phyloP scores from a whole-genome alignment of 371 early-diverging fungal species.

The Lichtheimia ramosa region DNA sequence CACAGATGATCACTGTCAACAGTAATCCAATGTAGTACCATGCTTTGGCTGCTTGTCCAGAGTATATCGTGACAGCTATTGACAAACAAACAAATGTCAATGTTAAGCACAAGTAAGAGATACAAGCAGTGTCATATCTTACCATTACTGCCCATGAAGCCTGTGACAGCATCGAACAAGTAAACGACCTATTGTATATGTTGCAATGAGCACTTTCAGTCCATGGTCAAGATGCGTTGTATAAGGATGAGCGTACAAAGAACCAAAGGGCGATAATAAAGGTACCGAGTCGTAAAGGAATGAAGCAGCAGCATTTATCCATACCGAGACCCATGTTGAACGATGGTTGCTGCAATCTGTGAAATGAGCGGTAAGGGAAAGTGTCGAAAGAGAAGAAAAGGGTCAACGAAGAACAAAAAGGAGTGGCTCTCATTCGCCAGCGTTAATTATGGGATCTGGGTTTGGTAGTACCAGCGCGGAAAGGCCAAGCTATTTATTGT shows the following conservation, averaged over 20 bases:
- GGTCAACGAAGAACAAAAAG: too few relatives aligned
- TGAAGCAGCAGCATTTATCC: constrained; percentile 51
- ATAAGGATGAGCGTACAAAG: constrained; percentile 28
- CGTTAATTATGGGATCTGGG: too few relatives aligned
- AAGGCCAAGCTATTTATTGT: too few relatives aligned
- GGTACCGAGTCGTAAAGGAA: constrained; percentile 45
- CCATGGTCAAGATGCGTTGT: not conserved
- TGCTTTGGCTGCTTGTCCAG: constrained; percentile 43
- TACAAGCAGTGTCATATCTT: constrained; percentile 3
- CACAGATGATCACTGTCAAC: constrained; percentile 36
- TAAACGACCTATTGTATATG: constrained; percentile 29
- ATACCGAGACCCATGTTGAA: constrained; percentile 39
- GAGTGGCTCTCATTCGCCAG: too few relatives aligned
- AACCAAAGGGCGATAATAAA: constrained; percentile 50
- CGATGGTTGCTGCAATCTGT: too few relatives aligned
- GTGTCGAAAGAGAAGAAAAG: too few relatives aligned
- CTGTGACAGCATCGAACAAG: constrained; percentile 43
- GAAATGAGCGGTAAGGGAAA: too few relatives aligned
- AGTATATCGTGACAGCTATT: constrained; percentile 42
- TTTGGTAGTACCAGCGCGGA: too few relatives aligned
- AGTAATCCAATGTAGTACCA: constrained; percentile 47
- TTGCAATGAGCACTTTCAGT: not conserved
- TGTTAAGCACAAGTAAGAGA: not conserved
- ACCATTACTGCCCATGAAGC: constrained; percentile 50
- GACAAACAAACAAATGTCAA: not conserved